Conservation (phyloP, 2,329 filamentous ascomycete species). For the Xylariaceae sp. region DNA sequence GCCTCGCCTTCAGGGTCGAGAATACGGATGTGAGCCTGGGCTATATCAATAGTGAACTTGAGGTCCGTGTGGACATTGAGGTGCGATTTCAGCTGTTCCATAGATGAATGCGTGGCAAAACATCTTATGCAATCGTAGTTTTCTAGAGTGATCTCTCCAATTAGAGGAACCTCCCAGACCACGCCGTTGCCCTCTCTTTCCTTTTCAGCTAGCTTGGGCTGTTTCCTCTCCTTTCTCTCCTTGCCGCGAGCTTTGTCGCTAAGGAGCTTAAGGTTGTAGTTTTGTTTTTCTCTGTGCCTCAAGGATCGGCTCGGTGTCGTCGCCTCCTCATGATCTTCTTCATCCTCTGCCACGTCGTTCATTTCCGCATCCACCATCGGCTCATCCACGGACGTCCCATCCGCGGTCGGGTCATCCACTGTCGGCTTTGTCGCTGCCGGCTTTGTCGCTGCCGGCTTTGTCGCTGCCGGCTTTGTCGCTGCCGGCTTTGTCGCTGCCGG, state of each 20-base stretch:
- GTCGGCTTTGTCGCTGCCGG: slow-evolving; percentile 21
- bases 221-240: slow-evolving; percentile 40
- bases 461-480: no score
- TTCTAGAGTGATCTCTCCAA: slow-evolving; percentile 41
- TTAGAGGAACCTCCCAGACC: slow-evolving; percentile 41
- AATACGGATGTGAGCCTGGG: slow-evolving; percentile 24
- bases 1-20: slow-evolving; percentile 24
- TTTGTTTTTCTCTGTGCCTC: slow-evolving; percentile 43
- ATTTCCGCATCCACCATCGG: slow-evolving; percentile 21
- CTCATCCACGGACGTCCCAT: no score
- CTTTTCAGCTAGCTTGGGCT: slow-evolving; percentile 27
- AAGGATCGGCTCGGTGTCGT: slow-evolving; percentile 48
- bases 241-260: slow-evolving; percentile 53
- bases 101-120: slow-evolving; percentile 40
- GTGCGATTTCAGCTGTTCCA: slow-evolving; percentile 45
- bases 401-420: no score
- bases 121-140: slow-evolving; percentile 48
- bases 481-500: slow-evolving; percentile 17
- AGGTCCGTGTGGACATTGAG: slow-evolving; percentile 44
- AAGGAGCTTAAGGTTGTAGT: slow-evolving; percentile 56
- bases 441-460: slow-evolving; percentile 11
- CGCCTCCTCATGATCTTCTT: slow-evolving; percentile 43
- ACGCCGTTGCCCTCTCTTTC: slow-evolving; percentile 31
- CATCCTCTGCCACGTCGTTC: slow-evolving; percentile 23
- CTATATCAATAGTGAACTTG: slow-evolving; percentile 35